Evolutionary conservation across 805 yeast species (phyloP), one percentile per base, ranked within the genome.

Genomic region (Candida glaebosa): DNA sequence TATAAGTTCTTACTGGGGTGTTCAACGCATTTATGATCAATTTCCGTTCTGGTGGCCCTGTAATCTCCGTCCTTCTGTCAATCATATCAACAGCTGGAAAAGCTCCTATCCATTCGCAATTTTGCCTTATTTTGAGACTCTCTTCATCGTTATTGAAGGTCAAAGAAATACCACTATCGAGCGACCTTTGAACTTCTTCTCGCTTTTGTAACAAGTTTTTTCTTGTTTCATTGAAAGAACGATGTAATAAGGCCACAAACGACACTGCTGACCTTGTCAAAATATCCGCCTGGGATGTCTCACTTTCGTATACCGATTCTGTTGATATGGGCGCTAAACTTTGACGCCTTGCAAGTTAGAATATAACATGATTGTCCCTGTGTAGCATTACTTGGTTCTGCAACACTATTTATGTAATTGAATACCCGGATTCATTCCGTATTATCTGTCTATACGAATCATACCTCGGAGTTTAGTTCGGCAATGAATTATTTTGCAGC

Each of bases 31-130:
- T 53, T 10, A 53, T 51, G 5, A 51, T 42, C 57, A 53, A 51
- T 37, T 53, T 53, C 8, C 57, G 37, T 28, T 53, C 56, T 10
- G 57, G 57, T 3, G 57, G 57, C 15, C 57, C 57, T 22, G 57
- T 53, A 40, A 53, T 53, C 35, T 53, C 57, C 10, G 53, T 34
- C 30, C 57, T 39, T 43, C 57, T 47, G 34, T 53, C 54, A 12
- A 48, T 46, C 15, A 53, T 38, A 1, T 55, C 56, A 4, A 39
- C 39, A 7, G 43, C 56, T n/a, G 53, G 54, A 17, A 42, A n/a
- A 3, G 56, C 44, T 12, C 57, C 57, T 24, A 39, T 37, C 57
- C 57, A 53, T 4, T 41, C 28, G 8, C 53, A 54, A 28, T 50
- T 48, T 5, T 30, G 37, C 37, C 47, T 42, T 18, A 48, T 34